Percentiles rank a stretch among this genome's conserved stretches.
Evolutionary conservation across 2,329 filamentous ascomycete genomes (phyloP).

Genomic region (Colletotrichum liriopes): DNA sequence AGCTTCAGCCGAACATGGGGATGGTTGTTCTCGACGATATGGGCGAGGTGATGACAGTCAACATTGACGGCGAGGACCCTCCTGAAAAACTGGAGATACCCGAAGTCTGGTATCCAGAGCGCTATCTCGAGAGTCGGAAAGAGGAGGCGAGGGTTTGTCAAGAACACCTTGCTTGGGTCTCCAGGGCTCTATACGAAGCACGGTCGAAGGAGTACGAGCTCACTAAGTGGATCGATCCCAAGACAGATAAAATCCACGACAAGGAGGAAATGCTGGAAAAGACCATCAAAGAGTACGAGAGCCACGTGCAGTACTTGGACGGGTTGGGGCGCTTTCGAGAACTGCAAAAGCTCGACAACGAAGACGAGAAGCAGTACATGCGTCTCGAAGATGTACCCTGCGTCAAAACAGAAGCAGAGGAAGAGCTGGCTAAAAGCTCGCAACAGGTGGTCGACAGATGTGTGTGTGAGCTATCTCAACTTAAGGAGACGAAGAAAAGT

Average conservation of each 20-base stretch:
- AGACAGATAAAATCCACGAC: slow-evolving; percentile 45
- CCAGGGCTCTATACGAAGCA: slow-evolving; percentile 45
- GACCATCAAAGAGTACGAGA: slow-evolving; percentile 45
- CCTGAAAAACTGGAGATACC: slow-evolving; percentile 66
- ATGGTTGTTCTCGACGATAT: slow-evolving; percentile 62
- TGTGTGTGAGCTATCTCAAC: slow-evolving; percentile 53
- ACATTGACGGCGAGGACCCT: slow-evolving; percentile 60
- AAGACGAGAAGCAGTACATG: slow-evolving; percentile 54
- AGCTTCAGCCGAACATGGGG: slow-evolving; percentile 54
- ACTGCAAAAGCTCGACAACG: slow-evolving; percentile 57
- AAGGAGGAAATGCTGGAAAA: slow-evolving; percentile 52
- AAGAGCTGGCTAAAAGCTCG: slow-evolving; percentile 49
- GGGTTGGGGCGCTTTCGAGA: slow-evolving; percentile 53
- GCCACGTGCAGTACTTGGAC: slow-evolving; percentile 53
- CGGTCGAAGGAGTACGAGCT: slow-evolving; percentile 44
- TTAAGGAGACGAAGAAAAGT: slow-evolving; percentile 55
- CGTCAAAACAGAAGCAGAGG: slow-evolving; percentile 53
- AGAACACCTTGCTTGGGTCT: slow-evolving; percentile 47
- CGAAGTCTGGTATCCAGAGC: slow-evolving; percentile 67
- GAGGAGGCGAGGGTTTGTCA: slow-evolving; percentile 64
- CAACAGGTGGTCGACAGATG: slow-evolving; percentile 54
- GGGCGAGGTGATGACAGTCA: slow-evolving; percentile 67
- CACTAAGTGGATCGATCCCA: slow-evolving; percentile 42
- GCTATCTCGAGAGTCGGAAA: slow-evolving; percentile 63
- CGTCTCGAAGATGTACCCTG: slow-evolving; percentile 58